These are phyloP conservation scores for Magnusiomyces starmeri DNA, from an alignment of 1,139 yeast genomes.

Conservation along the genomic window DNA sequence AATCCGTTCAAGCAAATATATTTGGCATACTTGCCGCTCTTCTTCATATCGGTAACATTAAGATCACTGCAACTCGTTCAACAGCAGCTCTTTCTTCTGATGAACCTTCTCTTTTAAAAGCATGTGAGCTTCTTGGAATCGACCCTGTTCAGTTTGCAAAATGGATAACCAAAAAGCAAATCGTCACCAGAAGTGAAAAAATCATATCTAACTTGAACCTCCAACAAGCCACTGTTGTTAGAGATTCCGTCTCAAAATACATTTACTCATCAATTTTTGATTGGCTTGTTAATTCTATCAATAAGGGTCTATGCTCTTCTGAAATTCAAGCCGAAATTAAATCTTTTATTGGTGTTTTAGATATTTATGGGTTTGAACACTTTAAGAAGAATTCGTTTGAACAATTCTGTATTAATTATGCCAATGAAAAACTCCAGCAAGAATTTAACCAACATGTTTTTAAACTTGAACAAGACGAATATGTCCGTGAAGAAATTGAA, in stretches of 20 bases:
- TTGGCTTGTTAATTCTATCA: conserved; percentile 86
- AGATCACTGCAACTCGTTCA: conserved; percentile 75
- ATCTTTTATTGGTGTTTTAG: conserved; percentile 91
- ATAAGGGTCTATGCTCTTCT: conserved; percentile 70
- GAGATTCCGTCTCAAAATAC: conserved; percentile 93
- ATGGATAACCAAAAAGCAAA: conserved; percentile 92
- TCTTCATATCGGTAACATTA: conserved; percentile 88
- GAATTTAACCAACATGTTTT: conserved; percentile 97
- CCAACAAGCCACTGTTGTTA: conserved; percentile 82
- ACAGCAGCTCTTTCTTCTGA: conserved; percentile 79
- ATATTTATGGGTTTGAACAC: conserved; percentile 96
- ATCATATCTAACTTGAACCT: conserved; percentile 77
- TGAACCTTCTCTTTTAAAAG: conserved; percentile 77
- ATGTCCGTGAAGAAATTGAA: conserved; percentile 82
- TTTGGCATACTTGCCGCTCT: conserved; percentile 81
- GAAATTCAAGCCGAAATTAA: conserved; percentile 48
- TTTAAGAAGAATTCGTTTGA: conserved; percentile 91
- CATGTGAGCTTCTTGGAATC: conserved; percentile 78
- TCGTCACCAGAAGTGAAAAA: conserved; percentile 86
- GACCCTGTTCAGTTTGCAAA: conserved; percentile 70
- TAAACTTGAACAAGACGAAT: conserved; percentile 94
- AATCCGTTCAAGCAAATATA: conserved; percentile 55
- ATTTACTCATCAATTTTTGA: conserved; percentile 89
- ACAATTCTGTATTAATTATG: conserved; percentile 95
- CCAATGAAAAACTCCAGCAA: conserved; percentile 95